These are phyloP conservation scores for Phallus indusiatus DNA, from an alignment of 768 basidiomycete genomes.

Conservation along the genomic window DNA sequence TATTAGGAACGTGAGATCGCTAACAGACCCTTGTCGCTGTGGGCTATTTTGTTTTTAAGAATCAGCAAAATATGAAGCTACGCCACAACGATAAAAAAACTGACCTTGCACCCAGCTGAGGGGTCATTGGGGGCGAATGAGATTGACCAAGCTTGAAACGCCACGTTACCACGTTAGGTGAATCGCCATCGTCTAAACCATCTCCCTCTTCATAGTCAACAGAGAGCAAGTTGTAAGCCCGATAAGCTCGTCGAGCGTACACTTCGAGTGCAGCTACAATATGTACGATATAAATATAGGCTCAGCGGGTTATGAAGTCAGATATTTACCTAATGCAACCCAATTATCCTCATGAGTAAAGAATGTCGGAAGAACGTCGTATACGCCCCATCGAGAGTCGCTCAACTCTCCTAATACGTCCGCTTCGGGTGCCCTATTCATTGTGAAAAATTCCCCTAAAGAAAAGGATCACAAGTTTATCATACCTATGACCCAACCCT, in stretches of 20 bases:
- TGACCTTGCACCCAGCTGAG: constrained; percentile 28
- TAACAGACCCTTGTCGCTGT: constrained; percentile 84
- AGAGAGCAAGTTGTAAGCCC: constrained; percentile 83
- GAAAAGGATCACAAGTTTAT: background rate
- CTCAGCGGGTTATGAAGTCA: background rate
- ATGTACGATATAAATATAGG: background rate
- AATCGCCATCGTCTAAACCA: constrained; percentile 71
- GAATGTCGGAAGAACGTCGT: constrained; percentile 93
- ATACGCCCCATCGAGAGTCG: constrained; percentile 94
- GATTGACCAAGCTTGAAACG: constrained; percentile 90
- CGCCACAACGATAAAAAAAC: background rate
- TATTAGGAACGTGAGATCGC: constrained; percentile 91
- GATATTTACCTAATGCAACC: constrained; percentile 63
- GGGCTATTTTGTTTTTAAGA: background rate
- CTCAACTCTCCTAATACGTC: constrained; percentile 89
- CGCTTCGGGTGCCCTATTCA: constrained; percentile 61
- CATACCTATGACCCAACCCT: constrained; percentile 48
- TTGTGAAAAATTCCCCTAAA: constrained; percentile 11
- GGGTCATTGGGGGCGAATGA: constrained; percentile 79
- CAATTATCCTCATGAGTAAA: constrained; percentile 81
- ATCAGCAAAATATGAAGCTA: background rate
- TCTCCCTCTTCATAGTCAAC: constrained; percentile 95
- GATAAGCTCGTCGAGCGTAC: constrained; percentile 91
- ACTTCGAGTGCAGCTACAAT: constrained; percentile 82
- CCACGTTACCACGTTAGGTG: constrained; percentile 79